Evolutionary conservation across 1,139 yeast species (phyloP).

Genomic region (Waltiozyma sp.): DNA sequence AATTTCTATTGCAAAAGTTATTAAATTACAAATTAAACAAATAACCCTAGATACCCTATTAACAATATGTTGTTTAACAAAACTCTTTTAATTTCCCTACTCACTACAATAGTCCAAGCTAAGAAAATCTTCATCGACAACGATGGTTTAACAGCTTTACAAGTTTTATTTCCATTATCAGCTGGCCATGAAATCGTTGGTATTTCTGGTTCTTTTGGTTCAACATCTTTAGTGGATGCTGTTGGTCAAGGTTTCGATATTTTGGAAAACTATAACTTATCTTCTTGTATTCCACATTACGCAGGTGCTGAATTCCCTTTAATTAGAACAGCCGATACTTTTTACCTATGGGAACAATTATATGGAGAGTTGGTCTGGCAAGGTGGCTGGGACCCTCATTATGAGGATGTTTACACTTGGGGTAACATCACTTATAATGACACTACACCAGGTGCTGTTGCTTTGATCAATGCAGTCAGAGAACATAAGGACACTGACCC

Average conservation of each 20-base stretch:
- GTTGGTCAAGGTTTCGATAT: slow-evolving; percentile 23
- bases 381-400: slow-evolving; percentile 27
- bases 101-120: slow-evolving; percentile 3
- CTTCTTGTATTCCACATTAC: slow-evolving; percentile 29
- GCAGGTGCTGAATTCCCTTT: slow-evolving; percentile 29
- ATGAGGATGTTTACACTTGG: slow-evolving; percentile 24
- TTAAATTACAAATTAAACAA: too few relatives aligned
- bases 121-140: slow-evolving; percentile 31
- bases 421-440: slow-evolving; percentile 22
- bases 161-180: slow-evolving; percentile 26
- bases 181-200: slow-evolving; percentile 31
- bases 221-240: slow-evolving; percentile 27
- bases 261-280: slow-evolving; percentile 23
- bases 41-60: too few relatives aligned
- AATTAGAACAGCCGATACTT: slow-evolving; percentile 28
- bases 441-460: slow-evolving; percentile 26
- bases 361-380: slow-evolving; percentile 33
- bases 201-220: slow-evolving; percentile 28
- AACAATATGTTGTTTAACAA: neutral
- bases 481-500: slow-evolving; percentile 25
- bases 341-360: slow-evolving; percentile 27
- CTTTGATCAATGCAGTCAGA: slow-evolving; percentile 29
- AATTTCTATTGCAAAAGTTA: too few relatives aligned
- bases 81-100: neutral
- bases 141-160: slow-evolving; percentile 27